phyloP scores from a whole-genome alignment of 257 asterid species.

The Mitragyna speciosa region DNA sequence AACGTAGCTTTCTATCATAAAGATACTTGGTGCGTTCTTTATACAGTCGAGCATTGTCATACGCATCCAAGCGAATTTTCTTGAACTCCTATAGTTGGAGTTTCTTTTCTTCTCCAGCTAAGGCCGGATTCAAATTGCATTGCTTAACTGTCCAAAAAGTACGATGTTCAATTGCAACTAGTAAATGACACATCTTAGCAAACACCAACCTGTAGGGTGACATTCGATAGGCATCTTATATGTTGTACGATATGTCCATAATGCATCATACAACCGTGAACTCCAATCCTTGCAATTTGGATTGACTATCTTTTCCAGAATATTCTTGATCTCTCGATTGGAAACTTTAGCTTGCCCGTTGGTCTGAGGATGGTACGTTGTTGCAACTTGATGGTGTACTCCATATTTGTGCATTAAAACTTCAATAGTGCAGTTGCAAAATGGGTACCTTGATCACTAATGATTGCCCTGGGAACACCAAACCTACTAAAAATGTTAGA shows the following conservation, averaged over 20 bases:
- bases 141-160: neutral
- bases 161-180: neutral
- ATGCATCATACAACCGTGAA: neutral
- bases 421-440: too few relatives aligned
- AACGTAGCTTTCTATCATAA: neutral
- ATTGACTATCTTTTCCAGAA: neutral
- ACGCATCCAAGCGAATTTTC: neutral
- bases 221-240: neutral
- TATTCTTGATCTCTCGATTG: neutral
- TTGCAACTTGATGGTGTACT: too few relatives aligned
- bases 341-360: neutral
- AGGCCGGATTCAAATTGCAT: neutral
- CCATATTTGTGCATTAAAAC: too few relatives aligned
- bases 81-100: neutral
- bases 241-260: neutral
- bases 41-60: neutral
- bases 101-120: neutral
- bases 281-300: neutral
- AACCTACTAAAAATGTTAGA: too few relatives aligned
- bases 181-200: neutral
- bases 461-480: too few relatives aligned
- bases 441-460: too few relatives aligned
- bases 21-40: neutral
- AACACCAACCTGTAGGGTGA: neutral
- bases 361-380: too few relatives aligned